Base-by-base conservation (phyloP, 192 early-diverging fungal species). In the Endogone sp. region DNA sequence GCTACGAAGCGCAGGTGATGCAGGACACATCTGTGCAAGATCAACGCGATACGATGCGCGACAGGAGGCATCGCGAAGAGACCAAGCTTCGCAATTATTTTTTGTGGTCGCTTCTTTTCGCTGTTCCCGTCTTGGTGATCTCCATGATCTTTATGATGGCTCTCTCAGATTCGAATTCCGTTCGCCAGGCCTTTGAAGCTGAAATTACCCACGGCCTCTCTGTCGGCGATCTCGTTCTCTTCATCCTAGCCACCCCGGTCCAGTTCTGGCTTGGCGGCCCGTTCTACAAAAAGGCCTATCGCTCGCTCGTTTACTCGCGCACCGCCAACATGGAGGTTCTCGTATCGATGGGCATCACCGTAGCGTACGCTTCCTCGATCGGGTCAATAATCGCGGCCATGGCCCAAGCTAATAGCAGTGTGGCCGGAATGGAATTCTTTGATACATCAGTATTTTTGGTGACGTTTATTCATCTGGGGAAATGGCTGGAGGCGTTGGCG, bases 261-360 rank as follows among this genome's bases (percentile, higher is more conserved):
- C 95, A 98, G 83, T 98, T 99, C 82, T 86, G 87, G 9, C 75
- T 98, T 11, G 97, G 95, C 0, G 67, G 76, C 24, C 79, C 86
- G 27, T 99, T 99, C 80, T 92, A 95, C 66, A 56, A 49, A 22
- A 82, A 90, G 26, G 89, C 95, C 0, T 93, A 85, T 74, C 91
- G 91, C 71, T 88, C 95, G 0, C 67, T 97, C 25, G 74, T 77
- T 54, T 95, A 97, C 63, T 86, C 85, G 22, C 59, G 63, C 4
- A 87, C 86, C 44, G 94, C 95, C 67, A 99, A 92, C 64, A 99
- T 99, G 97, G 97, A 99, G 71, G 93, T 97, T 32, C 78, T 99
- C 25, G 86, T 99, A 25, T 82, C 88, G 0, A 71, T 94, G 21
- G 92, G 92, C 6, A 93, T 89, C 0, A 82, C 84, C 24, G 88